phyloP scores from a whole-genome alignment of 2,329 filamentous ascomycete genomes.

The Rhytidhysteron rufulum region DNA sequence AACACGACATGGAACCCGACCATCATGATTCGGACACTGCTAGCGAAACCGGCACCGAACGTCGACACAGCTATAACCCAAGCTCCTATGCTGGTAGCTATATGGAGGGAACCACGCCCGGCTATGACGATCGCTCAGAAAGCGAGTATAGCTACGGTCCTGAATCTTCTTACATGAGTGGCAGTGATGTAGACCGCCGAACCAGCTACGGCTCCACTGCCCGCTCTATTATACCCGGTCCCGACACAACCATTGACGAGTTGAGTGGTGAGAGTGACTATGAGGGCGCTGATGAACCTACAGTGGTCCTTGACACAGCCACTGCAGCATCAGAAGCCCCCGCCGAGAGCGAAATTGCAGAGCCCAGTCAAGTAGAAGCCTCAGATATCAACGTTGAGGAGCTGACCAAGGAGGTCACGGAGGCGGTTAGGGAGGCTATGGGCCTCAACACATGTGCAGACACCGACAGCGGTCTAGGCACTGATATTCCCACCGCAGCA shows the following conservation, averaged over 20 bases:
- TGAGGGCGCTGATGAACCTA: slow-evolving; percentile 3
- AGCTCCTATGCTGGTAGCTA: slow-evolving; percentile 33
- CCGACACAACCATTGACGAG: slow-evolving; percentile 28
- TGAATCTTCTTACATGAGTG: slow-evolving; percentile 47
- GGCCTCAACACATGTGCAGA: slow-evolving; percentile 28
- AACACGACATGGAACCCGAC: slow-evolving; percentile 7
- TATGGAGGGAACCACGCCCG: slow-evolving; percentile 31
- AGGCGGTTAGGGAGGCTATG: slow-evolving; percentile 24
- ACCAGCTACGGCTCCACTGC: slow-evolving; percentile 41
- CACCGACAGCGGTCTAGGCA: slow-evolving; percentile 36
- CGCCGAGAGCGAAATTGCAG: slow-evolving; percentile 22
- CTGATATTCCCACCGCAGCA: slow-evolving; percentile 31
- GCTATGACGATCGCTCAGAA: slow-evolving; percentile 33
- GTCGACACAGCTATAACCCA: slow-evolving; percentile 33
- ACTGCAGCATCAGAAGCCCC: slow-evolving; percentile 17
- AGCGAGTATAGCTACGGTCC: slow-evolving; percentile 46
- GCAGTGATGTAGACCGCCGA: slow-evolving; percentile 44
- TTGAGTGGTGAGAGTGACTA: slow-evolving; percentile 15
- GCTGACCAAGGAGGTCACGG: slow-evolving; percentile 17
- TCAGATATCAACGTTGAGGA: too few relatives aligned
- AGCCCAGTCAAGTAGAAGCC: too few relatives aligned
- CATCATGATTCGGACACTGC: slow-evolving; percentile 12
- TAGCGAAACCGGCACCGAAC: slow-evolving; percentile 38
- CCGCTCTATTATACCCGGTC: slow-evolving; percentile 27
- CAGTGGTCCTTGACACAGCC: slow-evolving; percentile 6